Evolutionary conservation across 768 basidiomycete species (phyloP), one percentile per base, ranked within the genome.

Genomic region (Rickenella mellea): DNA sequence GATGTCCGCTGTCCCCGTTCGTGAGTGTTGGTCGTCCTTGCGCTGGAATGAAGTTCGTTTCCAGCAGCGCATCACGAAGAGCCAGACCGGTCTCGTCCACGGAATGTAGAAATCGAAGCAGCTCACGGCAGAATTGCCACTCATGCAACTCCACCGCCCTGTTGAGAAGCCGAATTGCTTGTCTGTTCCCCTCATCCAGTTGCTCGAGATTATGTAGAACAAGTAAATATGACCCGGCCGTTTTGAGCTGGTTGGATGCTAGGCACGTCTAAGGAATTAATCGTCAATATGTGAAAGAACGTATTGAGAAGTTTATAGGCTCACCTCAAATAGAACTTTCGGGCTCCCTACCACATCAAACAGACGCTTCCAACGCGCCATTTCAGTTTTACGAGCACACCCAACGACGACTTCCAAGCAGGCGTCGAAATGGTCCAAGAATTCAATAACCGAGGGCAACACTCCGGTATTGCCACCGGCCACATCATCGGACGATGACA

Each of bases 351-450:
- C 92, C 26, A 88, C 72, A 42, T 79, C 78, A 58, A 99, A 99
- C 29, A 99, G 64, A 42, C 82, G 74, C 35, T 75, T 74, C 96
- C 96, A 99, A 39, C 84, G 64, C 4, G 87, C 82, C 56, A 93
- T 74, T 62, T 99, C 96, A 5, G 90, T 97, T 66, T 99, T 99
- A 41, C 96, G 71, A 15, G 96, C 94, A 53, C 94, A 97, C 5
- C 87, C 83, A 8, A 97, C 93, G 10, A 98, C 88, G 6, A 98
- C 92, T 45, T 97, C 91, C 43, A 97, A 63, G 5, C 84, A 75
- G 40, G 76, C 84, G 47, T 93, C 87, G 55, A 98, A 98, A 56
- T 97, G 80, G 54, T 99, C 96, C 49, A 99, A 64, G 54, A 99
- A 97, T 48, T 90, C 86, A 47, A 98, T 70, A 7, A 85, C 81